Evolutionary conservation across 805 yeast species (phyloP), one percentile per base, ranked within the genome.

Genomic region (Teunomyces gatunensis): DNA sequence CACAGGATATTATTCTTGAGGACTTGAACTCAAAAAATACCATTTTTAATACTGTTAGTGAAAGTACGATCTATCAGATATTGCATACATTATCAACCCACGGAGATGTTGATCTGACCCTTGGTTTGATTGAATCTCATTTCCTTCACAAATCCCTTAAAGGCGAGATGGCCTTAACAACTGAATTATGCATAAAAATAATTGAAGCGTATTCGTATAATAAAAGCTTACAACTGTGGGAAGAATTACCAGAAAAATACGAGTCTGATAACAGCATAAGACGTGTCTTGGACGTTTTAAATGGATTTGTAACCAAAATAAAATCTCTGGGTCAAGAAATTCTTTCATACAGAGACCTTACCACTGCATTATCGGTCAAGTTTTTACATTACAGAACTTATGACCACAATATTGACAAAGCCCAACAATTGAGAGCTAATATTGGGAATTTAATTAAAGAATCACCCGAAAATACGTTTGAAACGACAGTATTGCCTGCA

Each of bases 61-160:
- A 63, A 13, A 42, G 49, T 2, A 52, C 63, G 29, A 50, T 69
- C 5, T 47, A 51, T 28, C 60, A 56, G 42, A 60, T 69, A 5
- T 55, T 73, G 23, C 68, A 64, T 29, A 54, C 63, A 0, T 57
- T 73, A 9, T 54, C 73, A 2, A 48, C 57, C 3, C 57, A 65
- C 44, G 78, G 78, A 5, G 78, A 73, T 50, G 68, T 70, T 5
- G 42, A 58, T 12, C 65, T 61, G 62, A 62, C 73, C 1, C 47
- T 69, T 7, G 47, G 58, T 5, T 54, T 72, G 11, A 63, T 73
- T 10, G 75, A 73, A 47, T 53, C 69, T 40, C 73, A 69, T 46
- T 69, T 55, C 49, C 48, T 72, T 5, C 72, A 68, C 48, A 63
- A 63, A 29, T 37, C 56, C 2, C 45, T 66, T 39, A 55, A 49